Conservation (phyloP, 352 stramenopile species). For the Globisporangium uncinulatum region DNA sequence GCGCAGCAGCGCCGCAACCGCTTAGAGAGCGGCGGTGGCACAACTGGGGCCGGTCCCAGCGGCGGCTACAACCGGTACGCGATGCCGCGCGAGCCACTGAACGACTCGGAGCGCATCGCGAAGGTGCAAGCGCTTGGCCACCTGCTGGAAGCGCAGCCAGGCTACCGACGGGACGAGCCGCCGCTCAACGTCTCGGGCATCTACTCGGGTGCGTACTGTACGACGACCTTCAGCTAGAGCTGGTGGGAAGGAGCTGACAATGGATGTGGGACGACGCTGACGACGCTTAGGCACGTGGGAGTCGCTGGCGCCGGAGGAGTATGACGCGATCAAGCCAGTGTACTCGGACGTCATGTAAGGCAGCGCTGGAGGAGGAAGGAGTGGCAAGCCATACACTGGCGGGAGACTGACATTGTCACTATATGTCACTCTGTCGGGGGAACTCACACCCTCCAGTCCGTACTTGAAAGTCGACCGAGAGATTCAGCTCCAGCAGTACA, state of each 20-base stretch:
- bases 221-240: no score
- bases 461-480: conserved; percentile 69
- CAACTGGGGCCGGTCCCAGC: conserved; percentile 1
- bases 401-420: conserved; percentile 3
- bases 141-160: conserved; percentile 36
- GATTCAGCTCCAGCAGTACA: conserved; percentile 75
- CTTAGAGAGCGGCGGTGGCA: conserved; percentile 6
- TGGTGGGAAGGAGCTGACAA: no score
- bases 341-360: conserved; percentile 65
- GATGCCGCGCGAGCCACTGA: conserved; percentile 39
- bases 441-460: no score
- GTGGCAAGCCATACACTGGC: no score
- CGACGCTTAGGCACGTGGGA: conserved; percentile 60
- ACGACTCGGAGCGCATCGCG: conserved; percentile 52
- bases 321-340: conserved; percentile 45
- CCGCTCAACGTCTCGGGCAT: conserved; percentile 74
- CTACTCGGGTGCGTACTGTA: conserved; percentile 43
- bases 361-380: neutral
- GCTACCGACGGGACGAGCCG: conserved; percentile 31
- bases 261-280: neutral
- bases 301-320: conserved; percentile 49
- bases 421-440: neutral
- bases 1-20: conserved; percentile 16
- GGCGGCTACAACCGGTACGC: conserved; percentile 30
- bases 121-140: conserved; percentile 46